Percentiles rank a stretch among this genome's conserved stretches.
These are phyloP conservation scores for Castanea crenata DNA, from an alignment of 306 rosid genomes.

Conservation along the genomic window DNA sequence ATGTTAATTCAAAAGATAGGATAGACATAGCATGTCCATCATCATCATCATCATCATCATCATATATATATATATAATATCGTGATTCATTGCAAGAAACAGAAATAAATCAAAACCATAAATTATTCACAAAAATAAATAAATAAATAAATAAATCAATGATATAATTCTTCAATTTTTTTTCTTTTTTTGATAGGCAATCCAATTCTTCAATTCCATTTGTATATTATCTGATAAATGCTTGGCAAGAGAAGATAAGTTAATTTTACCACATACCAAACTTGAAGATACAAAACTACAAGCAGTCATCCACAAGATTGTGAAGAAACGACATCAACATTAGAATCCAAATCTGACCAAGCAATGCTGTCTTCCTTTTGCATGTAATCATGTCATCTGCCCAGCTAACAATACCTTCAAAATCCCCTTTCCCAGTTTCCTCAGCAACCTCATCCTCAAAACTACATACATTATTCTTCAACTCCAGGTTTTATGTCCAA, in stretches of 20 bases:
- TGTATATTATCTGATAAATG: neutral
- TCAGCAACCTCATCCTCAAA: neutral
- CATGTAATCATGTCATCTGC: neutral
- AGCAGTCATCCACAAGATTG: neutral
- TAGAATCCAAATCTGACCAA: slow-evolving; percentile 36
- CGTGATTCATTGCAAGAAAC: neutral
- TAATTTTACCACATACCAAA: neutral
- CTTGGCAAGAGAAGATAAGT: neutral
- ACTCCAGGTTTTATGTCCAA: slow-evolving; percentile 34
- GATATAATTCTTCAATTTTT: no score
- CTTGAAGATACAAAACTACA: neutral
- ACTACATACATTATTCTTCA: neutral
- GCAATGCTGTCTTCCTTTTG: slow-evolving; percentile 7
- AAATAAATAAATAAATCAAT: no score
- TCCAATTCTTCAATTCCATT: neutral
- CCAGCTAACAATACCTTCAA: neutral
- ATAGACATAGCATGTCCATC: neutral
- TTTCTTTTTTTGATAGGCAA: no score
- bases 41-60: neutral
- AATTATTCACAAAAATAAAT: neutral
- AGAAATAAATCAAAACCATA: neutral
- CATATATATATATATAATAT: neutral
- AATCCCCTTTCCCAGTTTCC: slow-evolving; percentile 10
- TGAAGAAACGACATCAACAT: slow-evolving; percentile 10
- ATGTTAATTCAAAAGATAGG: neutral